Conservation (phyloP, 352 stramenopile genomes). For the Phytophthora fragariae region DNA sequence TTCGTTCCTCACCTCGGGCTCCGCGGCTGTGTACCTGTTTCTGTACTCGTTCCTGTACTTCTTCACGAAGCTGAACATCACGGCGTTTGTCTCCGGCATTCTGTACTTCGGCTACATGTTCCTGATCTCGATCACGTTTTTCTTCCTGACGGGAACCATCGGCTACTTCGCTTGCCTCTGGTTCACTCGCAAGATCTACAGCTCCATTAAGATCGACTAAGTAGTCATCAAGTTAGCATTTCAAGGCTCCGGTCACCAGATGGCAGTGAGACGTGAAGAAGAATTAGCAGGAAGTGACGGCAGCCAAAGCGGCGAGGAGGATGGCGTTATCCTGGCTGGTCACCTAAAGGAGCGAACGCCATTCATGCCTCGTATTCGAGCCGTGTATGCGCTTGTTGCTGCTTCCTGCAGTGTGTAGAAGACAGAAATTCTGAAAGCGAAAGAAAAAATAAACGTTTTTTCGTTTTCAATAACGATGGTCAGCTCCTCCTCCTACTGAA, state of each 20-base stretch:
- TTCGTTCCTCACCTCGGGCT: conserved; percentile 96
- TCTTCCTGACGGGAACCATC: conserved; percentile 97
- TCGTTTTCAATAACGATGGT: conserved; percentile 25
- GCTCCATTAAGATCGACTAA: conserved; percentile 95
- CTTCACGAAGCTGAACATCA: conserved; percentile 98
- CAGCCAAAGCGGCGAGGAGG: conserved; percentile 16
- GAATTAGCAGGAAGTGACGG: conserved; percentile 16
- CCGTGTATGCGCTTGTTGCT: conserved; percentile 17
- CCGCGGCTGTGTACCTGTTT: conserved; percentile 97
- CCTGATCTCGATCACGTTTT: conserved; percentile 97
- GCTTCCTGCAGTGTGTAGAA: conserved; percentile 37
- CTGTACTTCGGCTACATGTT: conserved; percentile 99
- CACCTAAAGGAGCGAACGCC: conserved; percentile 18
- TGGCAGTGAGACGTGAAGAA: conserved; percentile 20
- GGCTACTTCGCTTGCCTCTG: conserved; percentile 98
- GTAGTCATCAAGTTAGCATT: conserved; percentile 32
- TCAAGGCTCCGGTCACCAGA: conserved; percentile 20
- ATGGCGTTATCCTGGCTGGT: conserved; percentile 3
- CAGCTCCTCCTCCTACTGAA: not conserved
- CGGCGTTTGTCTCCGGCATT: conserved; percentile 91
- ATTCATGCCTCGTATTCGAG: conserved; percentile 4
- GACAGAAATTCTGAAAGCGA: conserved; percentile 31
- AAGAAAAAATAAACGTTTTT: conserved; percentile 42
- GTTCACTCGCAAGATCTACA: conserved; percentile 99
- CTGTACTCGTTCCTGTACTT: conserved; percentile 99